Conservation (phyloP, 805 yeast species). For the Monosporozyma solicola region DNA sequence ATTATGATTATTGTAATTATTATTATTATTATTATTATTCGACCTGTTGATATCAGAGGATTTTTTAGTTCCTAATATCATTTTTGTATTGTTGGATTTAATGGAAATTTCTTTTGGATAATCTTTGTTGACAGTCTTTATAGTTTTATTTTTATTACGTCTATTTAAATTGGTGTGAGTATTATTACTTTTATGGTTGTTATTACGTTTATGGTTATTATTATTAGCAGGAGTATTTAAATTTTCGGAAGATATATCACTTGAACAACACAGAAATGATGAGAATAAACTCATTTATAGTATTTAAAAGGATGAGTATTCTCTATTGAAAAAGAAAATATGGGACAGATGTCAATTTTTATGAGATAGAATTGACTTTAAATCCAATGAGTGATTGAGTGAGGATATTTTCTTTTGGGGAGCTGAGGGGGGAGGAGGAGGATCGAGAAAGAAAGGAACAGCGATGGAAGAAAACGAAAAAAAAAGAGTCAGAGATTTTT, state of each 20-base stretch:
- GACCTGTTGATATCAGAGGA: neutral
- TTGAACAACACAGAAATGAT: constrained; percentile 30
- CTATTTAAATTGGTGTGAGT: no score
- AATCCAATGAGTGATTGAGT: no score
- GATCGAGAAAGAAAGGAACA: neutral
- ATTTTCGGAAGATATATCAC: constrained; percentile 10
- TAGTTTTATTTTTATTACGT: neutral
- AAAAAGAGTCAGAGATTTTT: no score
- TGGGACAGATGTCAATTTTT: neutral
- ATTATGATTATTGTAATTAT: neutral
- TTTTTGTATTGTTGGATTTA: constrained; percentile 1
- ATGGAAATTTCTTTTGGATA: neutral
- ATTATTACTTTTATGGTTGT: neutral
- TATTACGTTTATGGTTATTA: constrained; percentile 3
- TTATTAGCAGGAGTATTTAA: constrained; percentile 3
- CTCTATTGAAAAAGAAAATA: neutral
- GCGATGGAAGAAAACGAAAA: neutral
- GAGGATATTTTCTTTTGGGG: neutral
- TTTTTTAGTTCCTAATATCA: neutral
- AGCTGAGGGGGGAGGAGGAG: neutral
- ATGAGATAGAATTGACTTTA: neutral
- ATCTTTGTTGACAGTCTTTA: neutral
- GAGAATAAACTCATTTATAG: constrained; percentile 31
- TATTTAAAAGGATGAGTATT: neutral
- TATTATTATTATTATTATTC: neutral